A percentile compares a stretch with the other conserved stretches of the same genome.
Evolutionary conservation across 345 rosid species (phyloP).

Genomic region (Eucalyptus grandis): DNA sequence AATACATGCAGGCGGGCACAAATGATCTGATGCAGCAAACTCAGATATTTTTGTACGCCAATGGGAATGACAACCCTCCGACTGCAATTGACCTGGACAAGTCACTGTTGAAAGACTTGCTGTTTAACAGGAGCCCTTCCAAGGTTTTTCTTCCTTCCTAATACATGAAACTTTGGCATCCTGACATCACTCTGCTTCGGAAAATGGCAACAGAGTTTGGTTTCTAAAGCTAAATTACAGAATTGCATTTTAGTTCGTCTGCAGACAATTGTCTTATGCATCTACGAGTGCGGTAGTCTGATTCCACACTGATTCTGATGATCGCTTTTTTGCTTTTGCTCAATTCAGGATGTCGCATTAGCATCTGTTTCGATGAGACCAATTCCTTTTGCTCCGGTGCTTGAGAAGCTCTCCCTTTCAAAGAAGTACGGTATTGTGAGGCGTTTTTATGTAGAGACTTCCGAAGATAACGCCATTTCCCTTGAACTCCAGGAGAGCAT

Average conservation of each 20-base stretch:
- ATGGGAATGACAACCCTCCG: slow-evolving; percentile 74
- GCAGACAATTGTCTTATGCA: neutral
- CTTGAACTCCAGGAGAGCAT: slow-evolving; percentile 56
- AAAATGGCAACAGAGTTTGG: neutral
- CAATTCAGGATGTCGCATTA: slow-evolving; percentile 72
- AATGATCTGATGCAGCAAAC: slow-evolving; percentile 66
- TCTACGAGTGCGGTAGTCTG: neutral
- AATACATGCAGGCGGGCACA: slow-evolving; percentile 45
- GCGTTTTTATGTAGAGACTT: slow-evolving; percentile 70
- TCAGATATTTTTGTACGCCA: slow-evolving; percentile 65
- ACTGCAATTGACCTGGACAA: slow-evolving; percentile 87
- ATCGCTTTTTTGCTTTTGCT: neutral
- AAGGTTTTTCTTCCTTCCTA: slow-evolving; percentile 35
- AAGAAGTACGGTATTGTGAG: slow-evolving; percentile 70
- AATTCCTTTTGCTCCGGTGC: slow-evolving; percentile 85
- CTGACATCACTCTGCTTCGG: neutral
- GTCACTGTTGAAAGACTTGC: slow-evolving; percentile 54
- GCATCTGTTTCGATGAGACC: slow-evolving; percentile 93
- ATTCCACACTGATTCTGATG: neutral
- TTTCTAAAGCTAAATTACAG: neutral
- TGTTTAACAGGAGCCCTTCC: slow-evolving; percentile 79
- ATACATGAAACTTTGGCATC: neutral
- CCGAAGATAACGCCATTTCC: slow-evolving; percentile 81
- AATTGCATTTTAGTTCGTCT: neutral
- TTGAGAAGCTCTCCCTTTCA: slow-evolving; percentile 81